Evolutionary conservation across 2,329 filamentous ascomycete species (phyloP), one percentile per base, ranked within the genome.

Genomic region (Xylariaceae sp.): DNA sequence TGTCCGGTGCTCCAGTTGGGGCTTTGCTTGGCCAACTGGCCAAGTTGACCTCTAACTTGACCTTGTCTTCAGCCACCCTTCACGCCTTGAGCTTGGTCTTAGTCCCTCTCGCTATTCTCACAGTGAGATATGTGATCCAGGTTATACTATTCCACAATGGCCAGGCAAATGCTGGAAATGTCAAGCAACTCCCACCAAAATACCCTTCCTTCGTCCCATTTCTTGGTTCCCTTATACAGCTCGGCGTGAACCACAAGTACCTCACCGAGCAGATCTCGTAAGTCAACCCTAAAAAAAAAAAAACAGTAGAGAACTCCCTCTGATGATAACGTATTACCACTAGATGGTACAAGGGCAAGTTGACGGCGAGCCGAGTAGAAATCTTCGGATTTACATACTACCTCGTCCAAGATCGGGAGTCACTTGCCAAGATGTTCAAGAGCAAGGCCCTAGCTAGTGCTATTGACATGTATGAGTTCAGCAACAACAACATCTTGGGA

Each of bases 351-450:
- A 33, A 40, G 23, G 50, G 50, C 3, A 37, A 45, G 25, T 47
- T 52, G 22, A 50, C 53, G 11, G 48, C 49, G 2, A 43, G 32
- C 16, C 44, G 51, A 45, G 40, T 55, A 21, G 22, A 20, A 4
- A n/a, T 54, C 11, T 40, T 54, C 36, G 48, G 53, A 3, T 44
- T 35, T 21, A 48, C 45, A 22, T 48, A 38, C 22, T 55, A 54
- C 37, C 16, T 44, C 27, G 53, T 55, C 34, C 50, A 52, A 40
- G 52, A 55, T 21, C 47, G 51, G 10, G 51, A 54, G 38, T 47
- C 50, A 20, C 4, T 55, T 17, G 37, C 36, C 3, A 50, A 47
- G 22, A 23, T 55, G 11, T 48, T 48, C 21, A 53, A 49, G 37
- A 25, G 42, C 17, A 41, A 43, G 22, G 37, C 42, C n/a, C 29